Base-by-base conservation (phyloP, 164 flowering plant genomes). In the Chimonanthus praecox region DNA sequence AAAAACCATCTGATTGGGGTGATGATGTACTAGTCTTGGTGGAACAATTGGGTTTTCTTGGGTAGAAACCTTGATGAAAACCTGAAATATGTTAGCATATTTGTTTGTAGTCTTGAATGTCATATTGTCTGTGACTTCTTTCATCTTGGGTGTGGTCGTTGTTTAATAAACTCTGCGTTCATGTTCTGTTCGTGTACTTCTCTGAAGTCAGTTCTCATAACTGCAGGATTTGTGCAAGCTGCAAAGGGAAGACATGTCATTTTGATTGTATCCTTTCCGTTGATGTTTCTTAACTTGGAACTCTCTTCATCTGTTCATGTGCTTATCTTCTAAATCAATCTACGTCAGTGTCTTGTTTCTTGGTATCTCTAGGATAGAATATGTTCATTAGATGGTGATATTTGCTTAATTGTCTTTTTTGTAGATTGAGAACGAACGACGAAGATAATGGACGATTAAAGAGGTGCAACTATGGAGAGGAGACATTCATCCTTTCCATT, bases 1-100 rank as follows among this genome's bases (percentile, higher is more conserved):
- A 54, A 7, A 79, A 84, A 71, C 79, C 80, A 3, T 3, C 49
- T 1, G 74, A 71, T 58, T 88, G 85, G 84, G 72, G 47, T 16
- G 78, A 72, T 47, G 76, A 63, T 76, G 76, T 71, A 2, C 60
- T 71, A 7, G 82, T 72, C 61, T 54, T 79, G 71, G 86, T 76
- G 68, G 84, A 77, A 65, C 78, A 81, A 68, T 70, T 74, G 69
- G 81, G 74, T 9, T 74, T 33, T 61, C 48, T 72, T 15, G 66
- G 20, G 60, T 70, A 69, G 47, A 21, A 64, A 43, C 33, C 63
- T 43, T 72, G 48, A 60, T 8, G 16, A 54, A 54, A 54, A 11
- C 60, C 16, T 33, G 33, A n/a, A 54, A 54, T 54, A 13, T 11
- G 16, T 54, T 54, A 13, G 2, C 11, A 54, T 5, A 54, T 54